Percentiles rank a stretch among this genome's conserved stretches.
These are phyloP conservation scores for Lanmaoa rubissima DNA, from an alignment of 768 basidiomycete species.

Conservation along the genomic window DNA sequence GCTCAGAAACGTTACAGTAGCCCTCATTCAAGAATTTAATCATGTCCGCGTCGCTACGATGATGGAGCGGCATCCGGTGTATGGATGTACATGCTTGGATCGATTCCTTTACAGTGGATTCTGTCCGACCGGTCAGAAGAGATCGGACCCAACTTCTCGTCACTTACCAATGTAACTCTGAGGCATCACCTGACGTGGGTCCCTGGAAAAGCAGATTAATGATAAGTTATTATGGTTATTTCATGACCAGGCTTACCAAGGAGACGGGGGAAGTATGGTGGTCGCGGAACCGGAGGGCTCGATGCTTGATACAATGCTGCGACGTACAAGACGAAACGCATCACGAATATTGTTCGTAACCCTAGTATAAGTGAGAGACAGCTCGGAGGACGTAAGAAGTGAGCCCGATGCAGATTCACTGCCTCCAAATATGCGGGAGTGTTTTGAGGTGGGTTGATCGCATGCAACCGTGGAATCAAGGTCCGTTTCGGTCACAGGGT, in stretches of 20 bases:
- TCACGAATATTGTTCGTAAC: background rate
- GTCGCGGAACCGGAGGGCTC: background rate
- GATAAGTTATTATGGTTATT: background rate
- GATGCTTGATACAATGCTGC: background rate
- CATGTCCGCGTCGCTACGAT: no score
- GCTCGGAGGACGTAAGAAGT: background rate
- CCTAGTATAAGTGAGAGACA: background rate
- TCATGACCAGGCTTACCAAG: background rate
- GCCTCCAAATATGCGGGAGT: no score
- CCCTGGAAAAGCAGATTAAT: background rate
- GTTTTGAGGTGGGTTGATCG: background rate
- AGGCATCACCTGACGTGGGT: constrained; percentile 31
- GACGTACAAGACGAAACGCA: background rate
- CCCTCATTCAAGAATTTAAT: no score
- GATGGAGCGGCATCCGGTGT: no score
- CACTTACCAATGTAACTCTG: constrained; percentile 37
- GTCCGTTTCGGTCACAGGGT: background rate
- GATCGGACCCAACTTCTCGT: background rate
- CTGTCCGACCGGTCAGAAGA: background rate
- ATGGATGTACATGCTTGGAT: background rate
- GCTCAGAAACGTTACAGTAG: no score
- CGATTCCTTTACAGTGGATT: background rate
- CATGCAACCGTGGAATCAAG: background rate
- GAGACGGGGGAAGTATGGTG: background rate
- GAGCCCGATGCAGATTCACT: no score